Conservation (phyloP, 345 rosid genomes). For the Bruguiera sexangula region DNA sequence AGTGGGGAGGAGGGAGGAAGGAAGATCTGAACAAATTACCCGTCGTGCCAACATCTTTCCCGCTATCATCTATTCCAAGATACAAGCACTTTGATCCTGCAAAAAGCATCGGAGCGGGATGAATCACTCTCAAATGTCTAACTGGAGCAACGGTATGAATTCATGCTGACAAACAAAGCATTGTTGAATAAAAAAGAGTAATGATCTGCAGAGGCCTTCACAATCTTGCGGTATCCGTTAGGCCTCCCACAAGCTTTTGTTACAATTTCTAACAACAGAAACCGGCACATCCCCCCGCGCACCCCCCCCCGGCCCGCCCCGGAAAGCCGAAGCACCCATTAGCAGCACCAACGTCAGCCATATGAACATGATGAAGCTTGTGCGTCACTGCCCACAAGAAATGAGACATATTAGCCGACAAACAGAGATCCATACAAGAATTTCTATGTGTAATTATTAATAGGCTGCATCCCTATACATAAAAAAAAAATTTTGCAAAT, state of each 20-base stretch:
- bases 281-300: slow-evolving; percentile 71
- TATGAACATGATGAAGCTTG: slow-evolving; percentile 35
- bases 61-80: slow-evolving; percentile 71
- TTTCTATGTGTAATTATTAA: not conserved
- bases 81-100: slow-evolving; percentile 70
- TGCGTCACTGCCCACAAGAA: slow-evolving; percentile 50
- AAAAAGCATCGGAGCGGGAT: slow-evolving; percentile 6
- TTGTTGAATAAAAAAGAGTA: not conserved
- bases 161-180: not conserved
- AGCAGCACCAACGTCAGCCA: slow-evolving; percentile 39
- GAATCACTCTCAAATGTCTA: slow-evolving; percentile 6
- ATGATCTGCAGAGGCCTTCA: slow-evolving; percentile 47
- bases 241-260: slow-evolving; percentile 82
- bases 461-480: too few species aligned
- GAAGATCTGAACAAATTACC: slow-evolving; percentile 26
- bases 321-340: slow-evolving; percentile 53
- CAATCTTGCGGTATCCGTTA: slow-evolving; percentile 78
- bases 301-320: slow-evolving; percentile 5
- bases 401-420: slow-evolving; percentile 13
- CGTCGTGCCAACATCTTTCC: slow-evolving; percentile 70
- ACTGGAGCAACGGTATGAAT: not conserved
- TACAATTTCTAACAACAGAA: slow-evolving; percentile 63
- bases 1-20: not conserved
- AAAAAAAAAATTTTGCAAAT: too few species aligned
- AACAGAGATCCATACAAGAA: not conserved